Evolutionary conservation across 345 rosid genomes (phyloP).

Genomic region (Salix purpurea): DNA sequence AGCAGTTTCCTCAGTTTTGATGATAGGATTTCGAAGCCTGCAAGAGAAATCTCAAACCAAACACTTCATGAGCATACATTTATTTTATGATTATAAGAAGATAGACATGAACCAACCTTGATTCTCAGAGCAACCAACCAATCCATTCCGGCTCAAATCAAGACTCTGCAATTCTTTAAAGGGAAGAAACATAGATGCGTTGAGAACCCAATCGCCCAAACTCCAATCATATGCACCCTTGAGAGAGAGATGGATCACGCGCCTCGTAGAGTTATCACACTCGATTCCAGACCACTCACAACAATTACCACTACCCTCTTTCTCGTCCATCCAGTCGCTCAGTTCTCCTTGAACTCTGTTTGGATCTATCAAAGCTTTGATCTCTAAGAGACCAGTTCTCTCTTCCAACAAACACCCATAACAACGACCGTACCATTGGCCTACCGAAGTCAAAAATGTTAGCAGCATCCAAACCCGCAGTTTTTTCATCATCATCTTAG

Average conservation of each 20-base stretch:
- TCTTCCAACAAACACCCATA: too few species aligned
- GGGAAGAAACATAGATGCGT: conserved; percentile 10
- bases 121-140: conserved; percentile 2
- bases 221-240: rapidly evolving
- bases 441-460: too few species aligned
- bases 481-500: too few species aligned
- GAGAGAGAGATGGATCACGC: neutral
- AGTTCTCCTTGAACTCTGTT: too few species aligned
- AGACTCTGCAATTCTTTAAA: neutral
- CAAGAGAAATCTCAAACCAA: neutral
- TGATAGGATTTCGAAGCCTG: conserved; percentile 1
- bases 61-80: too few species aligned
- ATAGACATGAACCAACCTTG: neutral
- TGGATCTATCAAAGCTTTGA: neutral
- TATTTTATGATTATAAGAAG: too few species aligned
- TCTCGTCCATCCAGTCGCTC: neutral
- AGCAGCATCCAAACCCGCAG: too few species aligned
- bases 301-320: neutral
- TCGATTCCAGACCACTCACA: neutral
- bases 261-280: neutral
- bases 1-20: neutral
- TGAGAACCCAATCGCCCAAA: neutral
- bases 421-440: too few species aligned
- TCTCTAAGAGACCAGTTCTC: neutral
- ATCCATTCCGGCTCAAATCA: neutral